Percentiles rank a stretch among this genome's conserved stretches.
These are phyloP conservation scores for Wallacemonas collosoma DNA, from an alignment of 208 protist species.

Conservation along the genomic window DNA sequence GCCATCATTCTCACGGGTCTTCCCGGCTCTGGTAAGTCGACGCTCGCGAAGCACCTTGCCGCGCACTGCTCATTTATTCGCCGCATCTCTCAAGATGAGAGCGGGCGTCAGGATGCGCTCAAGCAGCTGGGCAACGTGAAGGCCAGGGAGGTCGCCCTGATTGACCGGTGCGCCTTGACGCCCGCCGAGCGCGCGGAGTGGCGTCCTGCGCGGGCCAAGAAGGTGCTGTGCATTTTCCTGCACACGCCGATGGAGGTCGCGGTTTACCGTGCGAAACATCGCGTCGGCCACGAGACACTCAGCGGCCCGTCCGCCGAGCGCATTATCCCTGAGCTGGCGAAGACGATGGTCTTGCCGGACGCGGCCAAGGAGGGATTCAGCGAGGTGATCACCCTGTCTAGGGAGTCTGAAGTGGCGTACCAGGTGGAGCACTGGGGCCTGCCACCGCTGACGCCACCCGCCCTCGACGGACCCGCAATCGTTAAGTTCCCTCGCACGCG, in stretches of 20 bases:
- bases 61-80: slow-evolving; percentile 18
- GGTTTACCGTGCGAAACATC: slow-evolving; percentile 21
- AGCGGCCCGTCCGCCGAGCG: slow-evolving; percentile 18
- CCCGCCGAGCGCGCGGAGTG: slow-evolving; percentile 17
- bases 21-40: slow-evolving; percentile 24
- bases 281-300: slow-evolving; percentile 20
- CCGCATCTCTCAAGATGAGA: slow-evolving; percentile 27
- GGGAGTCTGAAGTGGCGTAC: slow-evolving; percentile 17
- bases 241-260: slow-evolving; percentile 18
- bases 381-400: slow-evolving; percentile 16
- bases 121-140: slow-evolving; percentile 9
- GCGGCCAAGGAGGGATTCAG: slow-evolving; percentile 20
- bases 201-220: slow-evolving; percentile 19
- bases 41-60: slow-evolving; percentile 25
- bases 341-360: slow-evolving; percentile 12
- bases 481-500: slow-evolving; percentile 37
- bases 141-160: slow-evolving; percentile 9
- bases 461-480: slow-evolving; percentile 19
- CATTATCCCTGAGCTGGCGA: slow-evolving; percentile 13
- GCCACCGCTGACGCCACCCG: slow-evolving; percentile 17
- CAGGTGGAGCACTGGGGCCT: slow-evolving; percentile 21
- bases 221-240: slow-evolving; percentile 24
- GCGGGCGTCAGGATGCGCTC: slow-evolving; percentile 20
- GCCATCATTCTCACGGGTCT: slow-evolving; percentile 20
- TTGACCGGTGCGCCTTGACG: slow-evolving; percentile 20